Evolutionary conservation across 2,329 filamentous ascomycete genomes (phyloP), one percentile per base, ranked within the genome.

Genomic region (Penicillium palitans): DNA sequence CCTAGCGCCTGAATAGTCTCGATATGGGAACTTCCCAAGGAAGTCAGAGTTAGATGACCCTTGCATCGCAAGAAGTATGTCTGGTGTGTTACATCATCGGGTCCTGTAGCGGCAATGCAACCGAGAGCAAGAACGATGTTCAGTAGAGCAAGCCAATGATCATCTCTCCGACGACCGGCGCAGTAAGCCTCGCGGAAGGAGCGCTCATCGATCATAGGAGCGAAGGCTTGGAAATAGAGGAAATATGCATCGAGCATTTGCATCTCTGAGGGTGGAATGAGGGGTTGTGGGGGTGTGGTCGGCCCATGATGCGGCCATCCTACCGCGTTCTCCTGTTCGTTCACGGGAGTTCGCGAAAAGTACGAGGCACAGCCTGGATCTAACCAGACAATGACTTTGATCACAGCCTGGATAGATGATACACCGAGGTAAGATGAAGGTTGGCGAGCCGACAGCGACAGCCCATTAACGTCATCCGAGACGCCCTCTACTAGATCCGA

Each of bases 91-190:
- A 85, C 83, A 69, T 90, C 87, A 40, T 80, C 76, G 1, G 77
- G 73, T 41, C 87, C 88, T 62, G 84, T 85, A 37, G 86, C 86
- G 1, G 84, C 87, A 50, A 92, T 86, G 66, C 86, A 89, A 15
- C 89, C 89, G 77, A 91, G 84, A 5, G 88, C 88, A 63, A 91
- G 88, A 5, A 92, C 88, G 78, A 90, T 90, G 70, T 92, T 91
- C 21, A 91, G 77, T 7, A 92, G 75, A 9, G 87, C 86, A 19
- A 90, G 79, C 89, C 89, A 92, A 21, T 87, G 82, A 1, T 84
- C 80, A 70, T 91, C 88, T 59, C 80, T 85, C 19, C 87, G 80
- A 62, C 85, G 83, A 12, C 84, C 84, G 58, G 83, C 81, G 17
- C 86, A 77, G 65, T 87, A 89, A 52, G 85, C 84, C 10, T 85